phyloP scores from a whole-genome alignment of 2,329 filamentous ascomycete genomes.

The Cercospora citrullina region DNA sequence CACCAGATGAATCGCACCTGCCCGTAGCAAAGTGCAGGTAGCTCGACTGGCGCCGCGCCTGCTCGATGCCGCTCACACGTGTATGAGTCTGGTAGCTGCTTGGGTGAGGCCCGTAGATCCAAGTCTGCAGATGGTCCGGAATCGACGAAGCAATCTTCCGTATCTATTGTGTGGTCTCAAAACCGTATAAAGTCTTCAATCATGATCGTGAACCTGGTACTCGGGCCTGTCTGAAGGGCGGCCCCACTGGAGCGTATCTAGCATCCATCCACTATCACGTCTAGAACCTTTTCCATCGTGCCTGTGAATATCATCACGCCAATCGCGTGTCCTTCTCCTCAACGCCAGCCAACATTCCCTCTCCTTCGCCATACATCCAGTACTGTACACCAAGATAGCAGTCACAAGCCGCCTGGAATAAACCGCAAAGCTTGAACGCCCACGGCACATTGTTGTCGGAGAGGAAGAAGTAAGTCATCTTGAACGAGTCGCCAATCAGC shows the following conservation, averaged over 20 bases:
- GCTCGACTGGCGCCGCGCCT: neutral
- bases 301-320: conserved; percentile 21
- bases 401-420: conserved; percentile 80
- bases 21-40: neutral
- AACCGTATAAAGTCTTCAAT: neutral
- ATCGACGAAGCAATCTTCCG: neutral
- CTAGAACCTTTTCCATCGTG: neutral
- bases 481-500: conserved; percentile 79
- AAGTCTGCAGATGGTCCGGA: neutral
- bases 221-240: neutral
- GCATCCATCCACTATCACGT: neutral
- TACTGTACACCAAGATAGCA: conserved; percentile 73
- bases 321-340: conserved; percentile 33
- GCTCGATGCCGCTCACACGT: neutral
- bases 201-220: neutral
- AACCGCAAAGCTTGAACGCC: conserved; percentile 78
- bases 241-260: neutral
- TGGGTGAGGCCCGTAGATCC: neutral
- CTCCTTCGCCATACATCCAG: conserved; percentile 64
- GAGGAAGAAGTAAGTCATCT: conserved; percentile 76
- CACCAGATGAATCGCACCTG: neutral
- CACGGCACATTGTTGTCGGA: conserved; percentile 67
- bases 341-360: conserved; percentile 21
- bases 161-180: neutral
- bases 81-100: neutral